Base-by-base conservation (phyloP, 768 basidiomycete genomes). In the Naganishia randhawae region DNA sequence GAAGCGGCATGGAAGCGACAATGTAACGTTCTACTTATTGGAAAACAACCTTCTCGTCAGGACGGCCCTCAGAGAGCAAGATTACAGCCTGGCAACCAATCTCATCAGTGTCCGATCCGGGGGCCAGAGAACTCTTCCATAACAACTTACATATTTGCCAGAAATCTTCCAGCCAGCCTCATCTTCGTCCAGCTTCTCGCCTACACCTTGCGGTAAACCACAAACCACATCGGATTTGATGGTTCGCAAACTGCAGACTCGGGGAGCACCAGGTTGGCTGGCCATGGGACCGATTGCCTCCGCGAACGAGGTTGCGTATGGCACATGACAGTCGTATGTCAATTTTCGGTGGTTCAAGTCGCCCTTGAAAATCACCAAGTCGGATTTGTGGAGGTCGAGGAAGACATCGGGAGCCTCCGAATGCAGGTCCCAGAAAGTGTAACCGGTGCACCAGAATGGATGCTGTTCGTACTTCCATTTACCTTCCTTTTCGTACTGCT, bases 91-190 rank as follows among this genome's bases (percentile, higher is more conserved):
- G 55, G 45, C 7, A 19, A 39, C 50, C 50, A n/a, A 37, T 63
- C 62, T 17, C 51, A 63, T 39, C 50, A 50, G 32, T 50, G 51
- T 70, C 19, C 9, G 14, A 17, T 41, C 52, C 31, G 37, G 27
- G 63, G 32, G 11, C 16, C 16, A 16, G 14, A 45, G 17, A 22
- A 19, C 33, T 19, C 25, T 13, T 22, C 32, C 17, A 25, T 19
- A n/a, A 19, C 25, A 22, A 84, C 90, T 82, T 78, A 92, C 92
- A 91, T 61, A 61, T 61, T 94, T 93, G 53, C 92, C 92, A 57
- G 90, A 91, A 75, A 96, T 95, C 83, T 92, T 94, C 94, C 94
- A 97, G 57, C 94, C 94, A 19, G 89, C 86, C 76, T 96, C 92
- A 31, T 85, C 84, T 74, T 88, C 83, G 78, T 95, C 91, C n/a